phyloP scores from a whole-genome alignment of 257 asterid genomes.

The Plantago elongata region DNA sequence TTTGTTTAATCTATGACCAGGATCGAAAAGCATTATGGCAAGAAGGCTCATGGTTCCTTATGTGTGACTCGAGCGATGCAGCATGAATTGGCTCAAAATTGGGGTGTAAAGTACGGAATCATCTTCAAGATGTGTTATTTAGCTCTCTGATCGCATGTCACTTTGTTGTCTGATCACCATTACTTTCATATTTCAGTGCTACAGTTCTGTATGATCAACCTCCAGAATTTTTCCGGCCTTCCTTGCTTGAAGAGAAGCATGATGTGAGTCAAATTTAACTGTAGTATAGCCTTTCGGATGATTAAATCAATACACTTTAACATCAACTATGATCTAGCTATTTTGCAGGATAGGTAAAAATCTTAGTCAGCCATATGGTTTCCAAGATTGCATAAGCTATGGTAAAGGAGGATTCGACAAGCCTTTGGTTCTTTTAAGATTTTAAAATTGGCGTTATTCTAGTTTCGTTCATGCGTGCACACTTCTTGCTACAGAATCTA shows the following conservation, averaged over 20 bases:
- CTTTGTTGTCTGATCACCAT: too few relatives aligned
- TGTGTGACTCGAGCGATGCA: slow-evolving; percentile 98
- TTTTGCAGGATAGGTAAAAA: slow-evolving; percentile 69
- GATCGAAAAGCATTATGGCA: slow-evolving; percentile 88
- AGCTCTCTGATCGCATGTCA: too few relatives aligned
- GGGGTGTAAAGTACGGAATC: slow-evolving; percentile 68
- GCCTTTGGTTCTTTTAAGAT: slow-evolving; percentile 3
- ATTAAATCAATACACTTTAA: slow-evolving; percentile 25
- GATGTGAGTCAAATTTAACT: slow-evolving; percentile 43
- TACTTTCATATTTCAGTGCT: slow-evolving; percentile 56
- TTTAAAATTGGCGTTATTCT: too few relatives aligned
- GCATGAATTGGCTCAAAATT: slow-evolving; percentile 87
- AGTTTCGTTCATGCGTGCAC: slow-evolving; percentile 1
- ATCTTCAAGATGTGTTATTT: too few relatives aligned
- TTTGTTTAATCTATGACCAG: slow-evolving; percentile 50
- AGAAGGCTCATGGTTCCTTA: slow-evolving; percentile 84
- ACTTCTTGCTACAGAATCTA: slow-evolving; percentile 37
- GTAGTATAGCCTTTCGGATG: slow-evolving; percentile 19
- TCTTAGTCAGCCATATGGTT: slow-evolving; percentile 53
- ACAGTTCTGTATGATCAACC: slow-evolving; percentile 91
- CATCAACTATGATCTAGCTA: slow-evolving; percentile 47
- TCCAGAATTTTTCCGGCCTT: slow-evolving; percentile 87
- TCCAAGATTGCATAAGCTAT: slow-evolving; percentile 67
- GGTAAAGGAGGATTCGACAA: slow-evolving; percentile 40
- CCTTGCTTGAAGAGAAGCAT: slow-evolving; percentile 75